Percentiles rank a stretch among this genome's conserved stretches.
Conservation (phyloP, 257 asterid genomes). For the Gardenia jasminoides region DNA sequence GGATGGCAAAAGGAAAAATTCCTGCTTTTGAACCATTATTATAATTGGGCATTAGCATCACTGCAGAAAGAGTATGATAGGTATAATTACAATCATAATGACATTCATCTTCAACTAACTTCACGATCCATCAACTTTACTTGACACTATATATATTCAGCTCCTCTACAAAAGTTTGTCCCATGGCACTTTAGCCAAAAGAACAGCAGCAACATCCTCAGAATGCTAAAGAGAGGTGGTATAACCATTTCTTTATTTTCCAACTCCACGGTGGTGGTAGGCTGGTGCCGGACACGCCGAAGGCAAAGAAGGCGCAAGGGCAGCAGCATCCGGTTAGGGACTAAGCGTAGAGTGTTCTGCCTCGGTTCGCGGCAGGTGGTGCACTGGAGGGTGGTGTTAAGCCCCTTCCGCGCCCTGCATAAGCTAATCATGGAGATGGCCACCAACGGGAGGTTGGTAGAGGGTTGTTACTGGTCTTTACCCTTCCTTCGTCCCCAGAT, state of each 20-base stretch:
- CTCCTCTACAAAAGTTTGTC: background rate
- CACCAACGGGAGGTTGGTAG: constrained; percentile 36
- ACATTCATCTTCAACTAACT: constrained; percentile 29
- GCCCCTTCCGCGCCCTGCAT: constrained; percentile 47
- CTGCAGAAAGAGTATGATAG: constrained; percentile 29
- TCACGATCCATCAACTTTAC: constrained; percentile 17
- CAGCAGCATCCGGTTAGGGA: constrained; percentile 49
- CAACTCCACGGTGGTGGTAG: constrained; percentile 44
- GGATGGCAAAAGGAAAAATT: constrained; percentile 24
- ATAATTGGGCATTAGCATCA: constrained; percentile 28
- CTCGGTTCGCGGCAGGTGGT: constrained; percentile 51
- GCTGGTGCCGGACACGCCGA: constrained; percentile 42
- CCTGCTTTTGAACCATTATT: constrained; percentile 24
- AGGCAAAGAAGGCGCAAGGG: constrained; percentile 45
- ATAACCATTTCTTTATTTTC: constrained; percentile 36
- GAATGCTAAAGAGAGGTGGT: constrained; percentile 40
- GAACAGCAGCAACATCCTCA: background rate
- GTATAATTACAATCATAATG: constrained; percentile 35
- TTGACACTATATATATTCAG: constrained; percentile 12
- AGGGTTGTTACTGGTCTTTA: constrained; percentile 57
- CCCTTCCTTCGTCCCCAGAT: constrained; percentile 59
- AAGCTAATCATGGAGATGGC: constrained; percentile 48
- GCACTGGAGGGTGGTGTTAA: constrained; percentile 46
- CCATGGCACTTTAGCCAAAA: background rate
- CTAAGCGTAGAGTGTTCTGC: constrained; percentile 53